Base-by-base conservation (phyloP, 1,139 yeast genomes). In the Geotrichum cucujoidarum region DNA sequence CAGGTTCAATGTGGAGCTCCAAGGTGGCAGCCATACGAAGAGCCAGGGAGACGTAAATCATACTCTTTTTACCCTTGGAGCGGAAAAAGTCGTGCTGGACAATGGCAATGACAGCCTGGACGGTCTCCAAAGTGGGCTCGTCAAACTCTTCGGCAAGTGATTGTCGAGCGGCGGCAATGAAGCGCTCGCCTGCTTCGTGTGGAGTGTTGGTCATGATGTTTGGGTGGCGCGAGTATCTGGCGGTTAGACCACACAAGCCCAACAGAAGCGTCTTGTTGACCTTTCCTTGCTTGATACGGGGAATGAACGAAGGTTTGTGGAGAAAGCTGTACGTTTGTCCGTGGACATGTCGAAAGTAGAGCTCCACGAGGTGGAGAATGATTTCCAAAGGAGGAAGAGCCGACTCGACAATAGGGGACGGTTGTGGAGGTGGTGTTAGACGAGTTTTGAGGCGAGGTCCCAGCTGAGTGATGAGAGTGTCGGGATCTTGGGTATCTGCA, bases 241-340 rank as follows among this genome's bases (percentile, higher is more conserved):
- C 67, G 2, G 69, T 55, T 21, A 67, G 57, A 3, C 68, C 69
- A 44, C 70, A 66, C 18, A 67, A 52, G 13, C 70, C 68, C 32
- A 65, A 52, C 4, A 67, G 57, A 10, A 67, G 57, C 1, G 63
- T 61, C 20, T 62, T 62, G 38, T 58, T 58, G 34, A 67, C 65
- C 36, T 58, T 54, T 2, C 62, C 62, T 10, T 59, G 55, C 20
- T 60, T 56, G 21, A 67, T 50, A 22, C 61, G 51, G 6, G 58
- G 57, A 55, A 67, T 58, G 40, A 67, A 66, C 1, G 68, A 55
- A 1, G 67, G 67, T 32, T 61, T 58, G 53, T 67, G 70, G 18
- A 67, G 58, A 47, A 67, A 66, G 17, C 65, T 61, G 50, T 67
- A 67, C 3, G 69, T 66, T 51, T 66, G 71, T 45, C 64, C 62